Percentiles rank a stretch among this genome's conserved stretches.
Evolutionary conservation across 2,329 filamentous ascomycete species (phyloP).

Genomic region (Cercospora janseana): DNA sequence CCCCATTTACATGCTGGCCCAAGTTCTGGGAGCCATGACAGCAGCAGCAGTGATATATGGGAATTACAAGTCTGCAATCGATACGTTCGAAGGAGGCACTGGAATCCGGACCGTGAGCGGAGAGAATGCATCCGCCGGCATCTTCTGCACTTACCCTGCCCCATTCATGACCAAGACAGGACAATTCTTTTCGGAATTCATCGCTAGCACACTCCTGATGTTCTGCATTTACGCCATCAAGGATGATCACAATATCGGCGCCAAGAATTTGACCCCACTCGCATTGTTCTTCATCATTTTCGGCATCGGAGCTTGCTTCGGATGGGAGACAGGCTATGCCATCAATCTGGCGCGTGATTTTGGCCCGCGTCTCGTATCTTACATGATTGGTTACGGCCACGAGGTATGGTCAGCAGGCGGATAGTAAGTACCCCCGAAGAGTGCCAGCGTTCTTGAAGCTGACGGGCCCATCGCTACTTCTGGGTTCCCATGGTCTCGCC

Average conservation of each 20-base stretch:
- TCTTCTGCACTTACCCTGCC: slow-evolving; percentile 72
- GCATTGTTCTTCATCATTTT: slow-evolving; percentile 71
- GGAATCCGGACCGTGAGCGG: slow-evolving; percentile 58
- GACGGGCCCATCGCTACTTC: slow-evolving; percentile 3
- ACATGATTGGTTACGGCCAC: slow-evolving; percentile 65
- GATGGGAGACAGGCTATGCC: slow-evolving; percentile 72
- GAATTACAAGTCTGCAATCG: slow-evolving; percentile 44
- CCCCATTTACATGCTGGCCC: slow-evolving; percentile 62
- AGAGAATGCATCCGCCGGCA: slow-evolving; percentile 61
- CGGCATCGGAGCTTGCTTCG: slow-evolving; percentile 69
- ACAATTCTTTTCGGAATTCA: slow-evolving; percentile 70
- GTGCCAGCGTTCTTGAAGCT: background rate
- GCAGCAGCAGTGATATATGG: slow-evolving; percentile 50
- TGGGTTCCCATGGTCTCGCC: slow-evolving; percentile 71
- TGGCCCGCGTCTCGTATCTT: slow-evolving; percentile 64
- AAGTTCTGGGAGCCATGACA: slow-evolving; percentile 60
- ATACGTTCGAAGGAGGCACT: slow-evolving; percentile 48
- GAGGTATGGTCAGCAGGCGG: slow-evolving; percentile 66
- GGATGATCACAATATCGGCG: slow-evolving; percentile 57
- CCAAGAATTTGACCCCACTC: slow-evolving; percentile 58
- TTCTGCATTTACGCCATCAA: slow-evolving; percentile 70
- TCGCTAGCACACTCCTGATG: slow-evolving; percentile 66
- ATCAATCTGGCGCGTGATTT: slow-evolving; percentile 74
- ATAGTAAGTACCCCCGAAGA: slow-evolving; percentile 65
- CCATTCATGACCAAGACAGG: slow-evolving; percentile 63